Evolutionary conservation across 2,329 filamentous ascomycete genomes (phyloP).

Genomic region (Dendrostoma leiphaemia): DNA sequence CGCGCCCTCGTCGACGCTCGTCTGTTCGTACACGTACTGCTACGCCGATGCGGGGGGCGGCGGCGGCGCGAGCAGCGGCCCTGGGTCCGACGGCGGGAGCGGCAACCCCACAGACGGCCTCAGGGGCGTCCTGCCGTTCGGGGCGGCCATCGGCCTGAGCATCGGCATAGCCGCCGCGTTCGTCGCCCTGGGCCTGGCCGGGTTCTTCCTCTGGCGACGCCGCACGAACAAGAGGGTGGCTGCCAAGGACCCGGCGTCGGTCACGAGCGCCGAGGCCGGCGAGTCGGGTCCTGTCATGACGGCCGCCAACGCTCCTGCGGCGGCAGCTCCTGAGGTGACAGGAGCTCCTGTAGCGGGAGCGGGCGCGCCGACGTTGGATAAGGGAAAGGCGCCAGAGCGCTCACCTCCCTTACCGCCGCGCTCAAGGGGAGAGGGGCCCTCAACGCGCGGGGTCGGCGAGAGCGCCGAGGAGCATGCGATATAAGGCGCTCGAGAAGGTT

Average conservation of each 20-base stretch:
- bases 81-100: not conserved
- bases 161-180: constrained; percentile 9
- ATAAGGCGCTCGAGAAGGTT: not conserved
- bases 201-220: constrained; percentile 12
- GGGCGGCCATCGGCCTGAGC: constrained; percentile 10
- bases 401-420: not conserved
- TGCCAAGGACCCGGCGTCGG: not conserved
- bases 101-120: not conserved
- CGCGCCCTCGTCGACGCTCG: constrained; percentile 25
- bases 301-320: not conserved
- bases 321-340: not conserved
- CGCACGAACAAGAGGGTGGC: constrained; percentile 11
- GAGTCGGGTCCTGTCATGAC: not conserved
- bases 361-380: not conserved
- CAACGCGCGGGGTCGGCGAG: not conserved
- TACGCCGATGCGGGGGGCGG: not conserved
- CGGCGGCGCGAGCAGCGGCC: not conserved
- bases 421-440: not conserved
- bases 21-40: constrained; percentile 18
- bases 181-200: not conserved
- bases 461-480: not conserved
- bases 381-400: constrained; percentile 9
- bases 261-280: constrained; percentile 1
- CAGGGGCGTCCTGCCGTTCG: constrained; percentile 1
- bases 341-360: not conserved